Evolutionary conservation across 352 stramenopile species (phyloP), one percentile per base, ranked within the genome.

Genomic region (Phytophthora colocasiae): DNA sequence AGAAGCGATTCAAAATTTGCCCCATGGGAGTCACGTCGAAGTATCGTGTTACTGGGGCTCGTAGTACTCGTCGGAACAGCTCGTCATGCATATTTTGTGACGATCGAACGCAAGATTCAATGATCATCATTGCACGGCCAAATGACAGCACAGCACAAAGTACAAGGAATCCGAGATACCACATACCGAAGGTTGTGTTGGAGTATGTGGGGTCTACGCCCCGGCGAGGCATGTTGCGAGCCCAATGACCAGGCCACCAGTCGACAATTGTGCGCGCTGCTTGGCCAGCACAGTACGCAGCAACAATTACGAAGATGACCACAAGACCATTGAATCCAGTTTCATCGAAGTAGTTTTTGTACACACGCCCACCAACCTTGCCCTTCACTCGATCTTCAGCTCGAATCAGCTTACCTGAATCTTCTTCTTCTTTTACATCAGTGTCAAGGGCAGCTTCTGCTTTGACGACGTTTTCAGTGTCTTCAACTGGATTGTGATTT

Each of bases 11-110:
- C 27, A 90, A 58, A 32, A 89, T 87, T 10, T 72, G 75, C 9
- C 81, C 79, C 6, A 90, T 67, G 0, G 83, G 81, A 1, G 79
- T 91, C 31, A 87, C 55, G 44, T 91, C 80, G 29, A 88, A 91
- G 71, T 87, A 90, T 6, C 47, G 46, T 15, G 78, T 85, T 15
- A 90, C 64, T 0, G 74, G 78, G 4, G 83, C 83, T 6, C 51
- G 24, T 5, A 91, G 38, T 2, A 89, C 78, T 6, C 71, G 76
- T 19, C 69, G 66, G 39, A 86, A 86, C 0, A 82, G 67, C n/a
- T 83, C 69, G 29, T 87, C 60, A 40, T 84, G 78, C 32, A 87
- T 61, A n/a, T 71, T 61, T 45, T 78, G 66, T 3, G 72, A 78
- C 3, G 58, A 73, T 3, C 67, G 74, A 38, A 86, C 59, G 48